Evolutionary conservation across 495 filamentous ascomycete genomes (phyloP), one percentile per base, ranked within the genome.

Genomic region (Daldinia concentrica): DNA sequence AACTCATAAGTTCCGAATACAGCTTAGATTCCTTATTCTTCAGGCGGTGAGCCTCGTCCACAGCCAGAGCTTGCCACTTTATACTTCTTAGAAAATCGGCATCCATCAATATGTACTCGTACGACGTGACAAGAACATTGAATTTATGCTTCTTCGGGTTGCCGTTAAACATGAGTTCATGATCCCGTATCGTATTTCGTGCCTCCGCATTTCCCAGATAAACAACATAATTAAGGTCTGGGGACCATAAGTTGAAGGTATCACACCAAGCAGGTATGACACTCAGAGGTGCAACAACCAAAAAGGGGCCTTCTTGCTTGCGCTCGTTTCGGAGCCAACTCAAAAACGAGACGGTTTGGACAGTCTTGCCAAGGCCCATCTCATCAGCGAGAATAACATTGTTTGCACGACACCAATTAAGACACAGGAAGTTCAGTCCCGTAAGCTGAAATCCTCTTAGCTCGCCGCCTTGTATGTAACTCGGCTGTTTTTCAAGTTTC

Each of bases 231-330:
- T 99, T 98, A 64, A 98, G 75, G 74, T 98, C 95, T 0, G 95
- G 95, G 5, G 95, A 90, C 95, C 95, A 99, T 66, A 92, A 82
- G 76, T 98, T 95, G 79, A 99, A 96, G 0, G 95, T 99, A 70
- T 98, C 96, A 8, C 92, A 94, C 95, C 95, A 99, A 11, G 95
- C 92, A 9, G 95, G 94, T 80, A 99, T 95, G 17, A 96, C 97
- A 22, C 94, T 97, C 29, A 98, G 84, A 2, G 95, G 95, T 12
- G 97, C 95, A 26, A 99, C 93, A 45, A 97, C 93, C 36, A 99
- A 86, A 79, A 98, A 98, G 0, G 95, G 95, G 0, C 95, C 95
- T 80, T 98, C 90, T 75, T 98, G 96, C 54, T 85, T 84, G 62
- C 95, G 85, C 48, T 93, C 90, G 81, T 98, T 94, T n/a, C 94